These are phyloP conservation scores for Lithospermum erythrorhizon DNA, from an alignment of 257 asterid species.

Conservation along the genomic window DNA sequence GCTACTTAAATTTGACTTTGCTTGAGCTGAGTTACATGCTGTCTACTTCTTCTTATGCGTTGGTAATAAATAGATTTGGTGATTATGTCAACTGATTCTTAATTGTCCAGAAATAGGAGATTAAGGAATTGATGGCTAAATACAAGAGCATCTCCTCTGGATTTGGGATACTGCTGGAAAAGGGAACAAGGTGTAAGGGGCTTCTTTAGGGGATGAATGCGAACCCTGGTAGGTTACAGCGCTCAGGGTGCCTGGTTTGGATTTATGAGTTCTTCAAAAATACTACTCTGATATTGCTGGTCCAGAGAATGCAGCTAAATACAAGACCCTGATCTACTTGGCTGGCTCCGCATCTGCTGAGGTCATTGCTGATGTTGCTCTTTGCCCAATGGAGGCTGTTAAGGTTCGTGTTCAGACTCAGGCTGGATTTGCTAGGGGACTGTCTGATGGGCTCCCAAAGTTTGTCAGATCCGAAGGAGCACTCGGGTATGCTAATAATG, in stretches of 20 bases:
- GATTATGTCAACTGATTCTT: slow-evolving; percentile 6
- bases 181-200: slow-evolving; percentile 49
- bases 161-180: slow-evolving; percentile 38
- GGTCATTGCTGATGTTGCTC: slow-evolving; percentile 50
- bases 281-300: slow-evolving; percentile 52
- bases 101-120: background rate
- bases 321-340: slow-evolving; percentile 49
- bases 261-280: slow-evolving; percentile 56
- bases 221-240: slow-evolving; percentile 51
- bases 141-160: slow-evolving; percentile 52
- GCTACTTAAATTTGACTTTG: background rate
- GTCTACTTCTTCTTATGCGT: background rate
- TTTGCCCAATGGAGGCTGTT: slow-evolving; percentile 56
- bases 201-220: slow-evolving; percentile 59
- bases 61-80: background rate
- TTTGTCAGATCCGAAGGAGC: slow-evolving; percentile 49
- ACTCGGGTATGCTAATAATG: slow-evolving; percentile 34
- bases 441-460: slow-evolving; percentile 50
- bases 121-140: slow-evolving; percentile 40
- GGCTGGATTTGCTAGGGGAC: slow-evolving; percentile 52
- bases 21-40: background rate
- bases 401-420: slow-evolving; percentile 63
- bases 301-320: slow-evolving; percentile 44
- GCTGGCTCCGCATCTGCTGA: slow-evolving; percentile 66
- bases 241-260: slow-evolving; percentile 70